Conservation (phyloP, 2,329 filamentous ascomycete species). For the Davidsoniella eucalypti region DNA sequence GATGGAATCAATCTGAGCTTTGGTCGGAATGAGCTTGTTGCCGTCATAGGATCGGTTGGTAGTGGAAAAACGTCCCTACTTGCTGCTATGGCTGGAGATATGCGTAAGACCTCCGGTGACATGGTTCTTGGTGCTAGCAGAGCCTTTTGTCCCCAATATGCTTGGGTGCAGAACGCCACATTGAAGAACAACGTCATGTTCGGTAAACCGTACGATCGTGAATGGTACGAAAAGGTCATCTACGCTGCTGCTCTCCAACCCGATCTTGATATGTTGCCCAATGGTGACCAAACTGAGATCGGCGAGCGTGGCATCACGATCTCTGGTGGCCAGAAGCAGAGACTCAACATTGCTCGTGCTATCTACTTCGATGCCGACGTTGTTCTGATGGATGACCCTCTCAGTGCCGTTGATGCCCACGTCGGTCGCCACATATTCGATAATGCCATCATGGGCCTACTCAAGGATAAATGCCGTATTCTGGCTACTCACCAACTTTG, state of each 20-base stretch:
- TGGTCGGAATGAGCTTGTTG: constrained; percentile 60
- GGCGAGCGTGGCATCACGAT: constrained; percentile 92
- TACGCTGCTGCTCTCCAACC: constrained; percentile 70
- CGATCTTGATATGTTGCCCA: constrained; percentile 85
- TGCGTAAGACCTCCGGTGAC: constrained; percentile 65
- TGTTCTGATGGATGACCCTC: constrained; percentile 52
- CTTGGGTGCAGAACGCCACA: constrained; percentile 91
- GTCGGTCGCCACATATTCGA: constrained; percentile 72
- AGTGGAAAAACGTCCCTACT: constrained; percentile 84
- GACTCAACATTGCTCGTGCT: constrained; percentile 78
- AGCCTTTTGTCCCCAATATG: constrained; percentile 89
- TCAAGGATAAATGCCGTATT: constrained; percentile 79
- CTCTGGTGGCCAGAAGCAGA: constrained; percentile 87
- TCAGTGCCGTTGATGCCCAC: constrained; percentile 54
- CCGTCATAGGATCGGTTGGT: constrained; percentile 76
- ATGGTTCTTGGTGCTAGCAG: constrained; percentile 62
- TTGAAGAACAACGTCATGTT: constrained; percentile 84
- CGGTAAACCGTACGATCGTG: constrained; percentile 56
- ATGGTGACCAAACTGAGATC: constrained; percentile 79
- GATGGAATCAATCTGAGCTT: constrained; percentile 50
- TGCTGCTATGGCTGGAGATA: constrained; percentile 79
- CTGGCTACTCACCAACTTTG: constrained; percentile 91
- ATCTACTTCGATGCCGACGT: constrained; percentile 55
- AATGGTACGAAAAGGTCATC: constrained; percentile 75
- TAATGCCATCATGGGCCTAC: constrained; percentile 74